Evolutionary conservation across 495 filamentous ascomycete genomes (phyloP).

Genomic region (Penicillium goetzii): DNA sequence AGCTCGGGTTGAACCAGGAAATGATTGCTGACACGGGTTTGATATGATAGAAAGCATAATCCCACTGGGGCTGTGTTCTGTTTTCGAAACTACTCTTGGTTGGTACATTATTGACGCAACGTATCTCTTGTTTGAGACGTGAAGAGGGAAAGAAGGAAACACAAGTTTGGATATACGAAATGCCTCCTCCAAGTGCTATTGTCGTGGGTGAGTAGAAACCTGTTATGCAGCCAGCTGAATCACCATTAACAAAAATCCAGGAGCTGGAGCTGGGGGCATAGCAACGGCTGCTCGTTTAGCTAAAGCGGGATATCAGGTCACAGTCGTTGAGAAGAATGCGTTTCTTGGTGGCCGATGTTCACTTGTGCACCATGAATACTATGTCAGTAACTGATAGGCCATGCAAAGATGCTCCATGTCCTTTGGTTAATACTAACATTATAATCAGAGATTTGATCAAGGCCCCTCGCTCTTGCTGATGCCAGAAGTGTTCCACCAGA

Average conservation of each 20-base stretch:
- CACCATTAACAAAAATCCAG: conserved; percentile 34
- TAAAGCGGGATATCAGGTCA: conserved; percentile 66
- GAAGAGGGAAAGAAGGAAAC: not conserved
- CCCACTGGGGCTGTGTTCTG: not conserved
- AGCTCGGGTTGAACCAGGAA: not conserved
- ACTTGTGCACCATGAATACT: conserved; percentile 56
- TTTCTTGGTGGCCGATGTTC: conserved; percentile 70
- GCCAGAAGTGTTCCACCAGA: conserved; percentile 64
- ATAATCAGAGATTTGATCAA: conserved; percentile 65
- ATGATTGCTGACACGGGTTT: not conserved
- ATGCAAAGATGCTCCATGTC: not conserved
- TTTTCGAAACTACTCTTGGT: not conserved
- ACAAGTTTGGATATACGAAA: not conserved
- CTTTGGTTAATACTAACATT: not conserved
- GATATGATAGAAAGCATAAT: not conserved
- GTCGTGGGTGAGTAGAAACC: conserved; percentile 4
- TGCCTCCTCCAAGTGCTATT: conserved; percentile 8
- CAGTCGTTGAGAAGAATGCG: conserved; percentile 68
- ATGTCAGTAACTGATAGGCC: conserved; percentile 37
- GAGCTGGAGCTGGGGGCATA: conserved; percentile 70
- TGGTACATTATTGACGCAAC: not conserved
- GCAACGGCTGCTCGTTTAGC: conserved; percentile 68
- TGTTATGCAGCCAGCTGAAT: not conserved
- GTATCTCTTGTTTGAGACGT: not conserved
- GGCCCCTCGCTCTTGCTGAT: conserved; percentile 71